Percentiles rank a stretch among this genome's conserved stretches.
Conservation (phyloP, 106 monocot species). For the Cymbidium sinense region DNA sequence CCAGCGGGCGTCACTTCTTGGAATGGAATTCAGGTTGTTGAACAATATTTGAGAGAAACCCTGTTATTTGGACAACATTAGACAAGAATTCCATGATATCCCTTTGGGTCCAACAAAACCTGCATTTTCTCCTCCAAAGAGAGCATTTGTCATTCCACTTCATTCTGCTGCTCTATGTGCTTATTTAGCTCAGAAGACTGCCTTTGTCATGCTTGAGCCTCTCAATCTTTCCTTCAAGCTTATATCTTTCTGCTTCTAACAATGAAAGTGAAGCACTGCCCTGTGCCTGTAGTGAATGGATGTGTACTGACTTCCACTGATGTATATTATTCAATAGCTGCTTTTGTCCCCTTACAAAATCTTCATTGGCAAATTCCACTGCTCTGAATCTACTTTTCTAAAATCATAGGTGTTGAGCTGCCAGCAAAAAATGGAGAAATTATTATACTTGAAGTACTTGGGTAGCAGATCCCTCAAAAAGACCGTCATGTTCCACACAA, state of each 20-base stretch:
- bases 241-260: too few relatives aligned
- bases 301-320: constrained; percentile 57
- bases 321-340: too few relatives aligned
- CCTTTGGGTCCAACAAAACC: constrained; percentile 28
- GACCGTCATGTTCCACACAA: constrained; percentile 44
- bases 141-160: too few relatives aligned
- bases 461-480: constrained; percentile 52
- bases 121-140: constrained; percentile 34
- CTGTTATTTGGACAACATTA: too few relatives aligned
- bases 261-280: too few relatives aligned
- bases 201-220: too few relatives aligned
- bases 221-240: too few relatives aligned
- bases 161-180: too few relatives aligned
- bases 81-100: constrained; percentile 32
- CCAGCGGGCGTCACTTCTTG: constrained; percentile 63
- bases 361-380: too few relatives aligned
- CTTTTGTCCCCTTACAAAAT: too few relatives aligned
- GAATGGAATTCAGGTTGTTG: constrained; percentile 31
- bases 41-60: constrained; percentile 20
- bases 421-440: constrained; percentile 49
- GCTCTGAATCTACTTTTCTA: constrained; percentile 57
- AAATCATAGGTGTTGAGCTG: constrained; percentile 62
- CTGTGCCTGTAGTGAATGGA: constrained; percentile 41
- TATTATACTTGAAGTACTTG: constrained; percentile 57
- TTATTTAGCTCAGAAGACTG: too few relatives aligned